phyloP scores from a whole-genome alignment of 257 asterid species.

The Apocynum venetum region DNA sequence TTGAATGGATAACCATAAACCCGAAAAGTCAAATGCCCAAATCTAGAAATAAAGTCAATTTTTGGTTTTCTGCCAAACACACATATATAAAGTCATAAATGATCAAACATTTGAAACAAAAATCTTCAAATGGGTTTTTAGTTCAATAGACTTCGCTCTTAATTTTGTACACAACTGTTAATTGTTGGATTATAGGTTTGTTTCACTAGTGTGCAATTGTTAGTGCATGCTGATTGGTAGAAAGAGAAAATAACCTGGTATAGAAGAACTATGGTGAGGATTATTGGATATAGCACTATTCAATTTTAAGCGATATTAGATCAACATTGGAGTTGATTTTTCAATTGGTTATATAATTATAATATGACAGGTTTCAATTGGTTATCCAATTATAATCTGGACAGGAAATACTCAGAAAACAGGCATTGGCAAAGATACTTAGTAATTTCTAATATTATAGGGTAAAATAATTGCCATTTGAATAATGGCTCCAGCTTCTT shows the following conservation, averaged over 20 bases:
- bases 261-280: background rate
- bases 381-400: no score
- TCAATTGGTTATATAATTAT: background rate
- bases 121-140: background rate
- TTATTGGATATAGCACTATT: no score
- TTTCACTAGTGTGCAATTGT: background rate
- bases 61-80: no score
- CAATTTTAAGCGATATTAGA: background rate
- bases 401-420: background rate
- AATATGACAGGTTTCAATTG: no score
- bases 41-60: background rate
- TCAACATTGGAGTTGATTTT: background rate
- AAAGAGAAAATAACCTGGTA: background rate
- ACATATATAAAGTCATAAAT: no score
- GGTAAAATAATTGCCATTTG: background rate
- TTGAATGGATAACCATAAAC: background rate
- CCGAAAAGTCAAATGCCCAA: background rate
- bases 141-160: background rate
- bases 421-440: background rate
- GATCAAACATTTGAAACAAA: background rate
- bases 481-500: no score
- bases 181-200: background rate
- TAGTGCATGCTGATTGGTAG: background rate
- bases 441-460: background rate
- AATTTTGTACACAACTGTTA: background rate